Evolutionary conservation across 345 rosid genomes (phyloP).

Genomic region (Lepidium sativum): DNA sequence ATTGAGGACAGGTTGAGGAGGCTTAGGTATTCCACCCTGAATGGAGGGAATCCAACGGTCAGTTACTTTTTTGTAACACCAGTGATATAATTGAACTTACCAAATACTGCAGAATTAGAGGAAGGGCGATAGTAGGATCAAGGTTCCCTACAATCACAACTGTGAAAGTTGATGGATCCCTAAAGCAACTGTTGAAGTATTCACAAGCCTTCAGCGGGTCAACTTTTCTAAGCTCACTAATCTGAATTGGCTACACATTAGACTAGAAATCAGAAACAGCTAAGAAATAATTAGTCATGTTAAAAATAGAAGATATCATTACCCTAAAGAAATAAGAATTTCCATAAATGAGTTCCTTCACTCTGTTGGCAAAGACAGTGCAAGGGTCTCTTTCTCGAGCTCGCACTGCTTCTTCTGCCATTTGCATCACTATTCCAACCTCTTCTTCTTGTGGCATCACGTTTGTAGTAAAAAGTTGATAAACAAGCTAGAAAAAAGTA

Average conservation of each 20-base stretch:
- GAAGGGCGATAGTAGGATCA: slow-evolving; percentile 54
- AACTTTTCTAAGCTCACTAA: slow-evolving; percentile 62
- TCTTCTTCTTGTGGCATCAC: slow-evolving; percentile 81
- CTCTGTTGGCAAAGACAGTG: slow-evolving; percentile 75
- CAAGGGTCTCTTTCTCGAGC: slow-evolving; percentile 93
- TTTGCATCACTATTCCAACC: slow-evolving; percentile 84
- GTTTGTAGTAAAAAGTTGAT: slow-evolving; percentile 67
- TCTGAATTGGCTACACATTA: slow-evolving; percentile 62
- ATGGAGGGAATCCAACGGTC: slow-evolving; percentile 4
- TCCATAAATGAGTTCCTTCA: slow-evolving; percentile 82
- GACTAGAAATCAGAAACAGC: slow-evolving; percentile 6
- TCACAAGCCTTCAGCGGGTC: slow-evolving; percentile 86
- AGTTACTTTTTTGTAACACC: background rate
- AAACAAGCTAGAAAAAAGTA: slow-evolving; percentile 58
- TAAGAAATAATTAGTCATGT: background rate
- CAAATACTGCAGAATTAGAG: slow-evolving; percentile 80
- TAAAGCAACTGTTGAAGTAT: slow-evolving; percentile 76
- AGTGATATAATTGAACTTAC: slow-evolving; percentile 35
- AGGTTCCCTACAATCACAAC: slow-evolving; percentile 86
- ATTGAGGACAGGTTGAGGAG: slow-evolving; percentile 51
- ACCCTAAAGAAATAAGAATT: slow-evolving; percentile 89
- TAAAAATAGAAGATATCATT: slow-evolving; percentile 21
- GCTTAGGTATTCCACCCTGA: slow-evolving; percentile 81
- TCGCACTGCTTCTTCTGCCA: slow-evolving; percentile 79
- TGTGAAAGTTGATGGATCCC: slow-evolving; percentile 89